Evolutionary conservation across 768 basidiomycete species (phyloP).

Genomic region (Leccinum truebloodii): DNA sequence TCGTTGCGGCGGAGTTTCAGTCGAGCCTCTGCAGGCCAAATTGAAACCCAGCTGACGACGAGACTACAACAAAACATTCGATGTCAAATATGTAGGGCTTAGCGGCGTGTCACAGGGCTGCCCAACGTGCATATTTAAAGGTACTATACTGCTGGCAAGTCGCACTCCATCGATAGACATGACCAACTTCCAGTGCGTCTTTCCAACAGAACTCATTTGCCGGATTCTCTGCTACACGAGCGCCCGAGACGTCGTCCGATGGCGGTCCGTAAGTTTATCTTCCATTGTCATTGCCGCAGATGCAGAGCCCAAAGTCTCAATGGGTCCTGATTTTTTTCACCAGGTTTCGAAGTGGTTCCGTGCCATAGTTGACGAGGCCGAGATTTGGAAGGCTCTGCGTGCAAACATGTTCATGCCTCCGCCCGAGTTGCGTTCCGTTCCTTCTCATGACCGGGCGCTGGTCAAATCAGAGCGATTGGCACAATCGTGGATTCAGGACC

Average conservation of each 20-base stretch:
- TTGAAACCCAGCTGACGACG: no score
- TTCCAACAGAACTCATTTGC: no score
- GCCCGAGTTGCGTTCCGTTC: not conserved
- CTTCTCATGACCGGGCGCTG: not conserved
- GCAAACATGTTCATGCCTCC: not conserved
- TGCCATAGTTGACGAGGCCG: not conserved
- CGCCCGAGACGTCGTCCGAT: not conserved
- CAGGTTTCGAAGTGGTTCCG: slow-evolving; percentile 6
- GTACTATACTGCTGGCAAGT: no score
- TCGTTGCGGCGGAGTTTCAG: no score
- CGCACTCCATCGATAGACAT: not conserved
- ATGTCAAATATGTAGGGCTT: no score
- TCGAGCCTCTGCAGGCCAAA: no score
- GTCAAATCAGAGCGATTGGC: not conserved
- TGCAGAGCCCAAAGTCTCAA: not conserved
- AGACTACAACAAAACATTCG: no score
- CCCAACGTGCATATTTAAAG: no score
- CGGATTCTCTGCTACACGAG: no score
- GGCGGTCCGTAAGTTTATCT: not conserved
- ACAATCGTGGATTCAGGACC: not conserved
- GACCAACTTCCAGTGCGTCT: not conserved
- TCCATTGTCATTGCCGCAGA: not conserved
- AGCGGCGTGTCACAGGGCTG: no score
- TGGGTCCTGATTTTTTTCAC: not conserved
- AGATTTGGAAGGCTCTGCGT: not conserved